Evolutionary conservation across 2,329 filamentous ascomycete species (phyloP).

Genomic region (Venturia aucupariae): DNA sequence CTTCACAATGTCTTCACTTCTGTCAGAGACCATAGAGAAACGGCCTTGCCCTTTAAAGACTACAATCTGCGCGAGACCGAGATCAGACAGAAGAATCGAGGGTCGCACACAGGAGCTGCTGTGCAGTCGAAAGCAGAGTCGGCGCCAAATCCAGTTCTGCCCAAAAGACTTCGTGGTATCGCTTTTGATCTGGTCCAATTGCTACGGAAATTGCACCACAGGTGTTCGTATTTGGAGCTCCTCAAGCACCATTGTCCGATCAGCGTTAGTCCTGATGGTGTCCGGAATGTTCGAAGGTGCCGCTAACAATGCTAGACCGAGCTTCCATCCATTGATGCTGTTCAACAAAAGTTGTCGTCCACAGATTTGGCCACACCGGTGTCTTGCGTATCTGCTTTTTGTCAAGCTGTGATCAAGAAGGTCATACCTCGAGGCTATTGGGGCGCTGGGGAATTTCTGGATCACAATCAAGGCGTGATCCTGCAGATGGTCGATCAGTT

Average conservation of each 20-base stretch:
- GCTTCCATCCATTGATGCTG: neutral
- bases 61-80: conserved; percentile 81
- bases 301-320: neutral
- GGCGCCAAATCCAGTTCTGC: conserved; percentile 33
- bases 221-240: conserved; percentile 72
- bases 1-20: conserved; percentile 90
- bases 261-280: neutral
- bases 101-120: conserved; percentile 21
- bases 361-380: conserved; percentile 59
- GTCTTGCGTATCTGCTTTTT: conserved; percentile 73
- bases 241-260: conserved; percentile 64
- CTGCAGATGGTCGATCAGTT: conserved; percentile 68
- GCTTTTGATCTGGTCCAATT: conserved; percentile 51
- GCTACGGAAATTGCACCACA: conserved; percentile 60
- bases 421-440: conserved; percentile 70
- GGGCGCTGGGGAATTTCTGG: conserved; percentile 47
- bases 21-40: conserved; percentile 53
- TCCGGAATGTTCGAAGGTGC: neutral
- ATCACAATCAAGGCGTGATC: conserved; percentile 53
- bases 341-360: conserved; percentile 31
- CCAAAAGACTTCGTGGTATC: conserved; percentile 60
- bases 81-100: conserved; percentile 40
- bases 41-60: conserved; percentile 67
- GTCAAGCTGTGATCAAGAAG: conserved; percentile 62
- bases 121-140: conserved; percentile 26